A percentile compares a stretch with the other conserved stretches of the same genome.
phyloP scores from a whole-genome alignment of 139 green algal genomes.

The Asterochloris erici region DNA sequence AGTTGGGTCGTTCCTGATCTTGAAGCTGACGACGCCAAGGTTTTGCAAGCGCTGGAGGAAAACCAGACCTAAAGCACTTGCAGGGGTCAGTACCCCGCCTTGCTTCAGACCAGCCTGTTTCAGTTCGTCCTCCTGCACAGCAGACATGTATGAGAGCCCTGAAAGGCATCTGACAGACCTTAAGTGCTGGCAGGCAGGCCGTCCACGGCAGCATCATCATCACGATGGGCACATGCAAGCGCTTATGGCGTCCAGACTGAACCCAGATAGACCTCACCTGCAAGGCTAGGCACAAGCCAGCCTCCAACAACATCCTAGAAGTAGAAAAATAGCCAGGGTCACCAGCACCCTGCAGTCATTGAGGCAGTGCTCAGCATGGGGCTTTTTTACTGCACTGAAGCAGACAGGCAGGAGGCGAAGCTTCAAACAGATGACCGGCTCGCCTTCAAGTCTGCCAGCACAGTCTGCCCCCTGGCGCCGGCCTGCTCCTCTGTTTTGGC shows the following conservation, averaged over 20 bases:
- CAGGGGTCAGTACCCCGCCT: conserved; percentile 68
- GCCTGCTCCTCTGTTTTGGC: background rate
- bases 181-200: background rate
- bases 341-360: conserved; percentile 10
- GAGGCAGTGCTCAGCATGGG: background rate
- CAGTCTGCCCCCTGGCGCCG: background rate
- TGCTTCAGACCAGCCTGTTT: conserved; percentile 20
- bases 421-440: background rate
- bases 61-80: conserved; percentile 49
- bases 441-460: background rate
- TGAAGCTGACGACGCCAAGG: conserved; percentile 17
- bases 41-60: conserved; percentile 53
- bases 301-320: conserved; percentile 67
- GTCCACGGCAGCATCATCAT: background rate
- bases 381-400: background rate
- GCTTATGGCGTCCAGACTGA: background rate
- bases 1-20: too few species aligned
- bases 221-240: background rate
- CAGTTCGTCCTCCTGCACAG: conserved; percentile 37
- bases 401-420: too few species aligned
- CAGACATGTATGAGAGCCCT: background rate
- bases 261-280: conserved; percentile 1
- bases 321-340: conserved; percentile 75
- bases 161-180: background rate
- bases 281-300: conserved; percentile 42